Percentiles rank a stretch among this genome's conserved stretches.
phyloP scores from a whole-genome alignment of 331 rosid genomes.

The Cydonia oblonga region DNA sequence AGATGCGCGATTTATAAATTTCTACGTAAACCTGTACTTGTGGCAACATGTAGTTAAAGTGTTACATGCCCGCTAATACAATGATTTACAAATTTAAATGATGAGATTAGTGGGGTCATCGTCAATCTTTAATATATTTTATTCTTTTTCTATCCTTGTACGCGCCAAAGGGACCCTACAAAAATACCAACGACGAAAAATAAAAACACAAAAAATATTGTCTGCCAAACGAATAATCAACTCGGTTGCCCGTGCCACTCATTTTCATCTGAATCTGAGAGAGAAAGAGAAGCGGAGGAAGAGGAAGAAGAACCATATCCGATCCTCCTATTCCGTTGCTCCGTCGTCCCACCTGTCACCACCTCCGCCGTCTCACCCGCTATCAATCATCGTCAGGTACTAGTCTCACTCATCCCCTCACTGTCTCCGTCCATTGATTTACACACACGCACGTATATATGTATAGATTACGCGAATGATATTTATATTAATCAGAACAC shows the following conservation, averaged over 20 bases:
- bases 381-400: not conserved
- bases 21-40: too few species aligned
- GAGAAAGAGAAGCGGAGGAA: not conserved
- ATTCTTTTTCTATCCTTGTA: too few species aligned
- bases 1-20: too few species aligned
- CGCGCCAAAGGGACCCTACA: too few species aligned
- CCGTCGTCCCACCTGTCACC: not conserved
- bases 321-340: not conserved
- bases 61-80: too few species aligned
- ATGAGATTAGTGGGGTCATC: too few species aligned
- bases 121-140: too few species aligned
- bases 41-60: too few species aligned
- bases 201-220: not conserved
- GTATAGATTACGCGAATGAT: too few species aligned
- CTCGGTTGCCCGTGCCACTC: constrained; percentile 4
- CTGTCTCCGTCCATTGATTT: not conserved
- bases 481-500: too few species aligned
- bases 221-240: not conserved
- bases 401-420: not conserved
- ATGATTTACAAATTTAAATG: too few species aligned
- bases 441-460: too few species aligned
- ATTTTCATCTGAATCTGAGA: constrained; percentile 13
- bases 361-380: not conserved
- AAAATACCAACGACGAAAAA: not conserved
- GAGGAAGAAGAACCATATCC: not conserved